phyloP scores from a whole-genome alignment of 805 yeast species.

The Naumovozyma baii region DNA sequence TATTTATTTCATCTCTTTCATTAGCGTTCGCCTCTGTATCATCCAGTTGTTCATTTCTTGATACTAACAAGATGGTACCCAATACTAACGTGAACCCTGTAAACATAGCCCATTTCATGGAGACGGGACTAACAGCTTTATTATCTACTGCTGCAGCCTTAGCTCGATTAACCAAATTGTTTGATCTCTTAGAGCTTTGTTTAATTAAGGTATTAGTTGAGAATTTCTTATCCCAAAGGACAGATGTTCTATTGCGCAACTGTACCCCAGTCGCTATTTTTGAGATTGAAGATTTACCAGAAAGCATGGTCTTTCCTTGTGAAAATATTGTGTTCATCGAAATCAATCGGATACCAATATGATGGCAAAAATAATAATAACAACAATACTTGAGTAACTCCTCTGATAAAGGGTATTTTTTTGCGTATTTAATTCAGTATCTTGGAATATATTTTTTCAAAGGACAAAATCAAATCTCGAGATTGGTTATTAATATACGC shows the following conservation, averaged over 20 bases:
- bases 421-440: no score
- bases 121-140: neutral
- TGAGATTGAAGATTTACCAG: constrained; percentile 11
- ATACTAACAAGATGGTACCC: constrained; percentile 17
- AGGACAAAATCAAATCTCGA: no score
- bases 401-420: no score
- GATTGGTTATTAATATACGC: no score
- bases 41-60: constrained; percentile 23
- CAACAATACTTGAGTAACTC: no score
- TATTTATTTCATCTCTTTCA: constrained; percentile 16
- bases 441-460: no score
- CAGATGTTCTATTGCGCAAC: constrained; percentile 21
- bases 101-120: constrained; percentile 22
- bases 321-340: constrained; percentile 15
- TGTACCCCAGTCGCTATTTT: constrained; percentile 14
- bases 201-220: constrained; percentile 5
- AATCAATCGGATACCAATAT: no score
- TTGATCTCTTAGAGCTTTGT: constrained; percentile 1
- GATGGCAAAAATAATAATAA: no score
- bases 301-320: constrained; percentile 13
- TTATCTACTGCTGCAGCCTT: constrained; percentile 2
- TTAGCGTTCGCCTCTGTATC: constrained; percentile 16
- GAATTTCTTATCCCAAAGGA: constrained; percentile 14
- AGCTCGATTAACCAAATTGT: constrained; percentile 2
- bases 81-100: constrained; percentile 25